These are phyloP conservation scores for Candida tropicalis DNA, from an alignment of 1,139 yeast species.

Conservation along the genomic window DNA sequence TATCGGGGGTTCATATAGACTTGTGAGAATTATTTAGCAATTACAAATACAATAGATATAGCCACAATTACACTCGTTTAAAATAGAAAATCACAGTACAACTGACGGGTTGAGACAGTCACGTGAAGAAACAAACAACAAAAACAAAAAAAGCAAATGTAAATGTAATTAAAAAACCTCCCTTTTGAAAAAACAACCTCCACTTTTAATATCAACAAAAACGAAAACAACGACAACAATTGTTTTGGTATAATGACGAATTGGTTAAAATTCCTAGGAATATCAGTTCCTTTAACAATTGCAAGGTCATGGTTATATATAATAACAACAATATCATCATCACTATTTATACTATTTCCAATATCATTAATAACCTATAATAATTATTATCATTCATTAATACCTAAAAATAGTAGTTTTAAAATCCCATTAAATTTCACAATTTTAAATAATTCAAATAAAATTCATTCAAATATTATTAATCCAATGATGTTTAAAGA, in stretches of 20 bases:
- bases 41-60: too few species aligned
- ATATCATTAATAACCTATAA: conserved; percentile 28
- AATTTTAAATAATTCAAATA: background rate
- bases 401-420: conserved; percentile 22
- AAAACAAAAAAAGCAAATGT: background rate
- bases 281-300: conserved; percentile 14
- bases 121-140: background rate
- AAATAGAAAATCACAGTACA: too few species aligned
- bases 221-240: too few species aligned
- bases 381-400: conserved; percentile 27
- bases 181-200: background rate
- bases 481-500: conserved; percentile 7
- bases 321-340: conserved; percentile 19
- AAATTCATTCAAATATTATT: too few species aligned
- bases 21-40: too few species aligned
- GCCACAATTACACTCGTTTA: too few species aligned
- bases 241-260: background rate
- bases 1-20: too few species aligned
- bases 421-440: conserved; percentile 15
- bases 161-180: background rate
- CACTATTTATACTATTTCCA: conserved; percentile 26
- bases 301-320: conserved; percentile 25
- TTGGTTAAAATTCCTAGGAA: conserved; percentile 15
- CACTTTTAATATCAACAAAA: too few species aligned
- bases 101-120: too few species aligned